Evolutionary conservation across 1,284 basidiomycete species (phyloP), one percentile per base, ranked within the genome.

Genomic region (Cutaneotrichosporon sp.): DNA sequence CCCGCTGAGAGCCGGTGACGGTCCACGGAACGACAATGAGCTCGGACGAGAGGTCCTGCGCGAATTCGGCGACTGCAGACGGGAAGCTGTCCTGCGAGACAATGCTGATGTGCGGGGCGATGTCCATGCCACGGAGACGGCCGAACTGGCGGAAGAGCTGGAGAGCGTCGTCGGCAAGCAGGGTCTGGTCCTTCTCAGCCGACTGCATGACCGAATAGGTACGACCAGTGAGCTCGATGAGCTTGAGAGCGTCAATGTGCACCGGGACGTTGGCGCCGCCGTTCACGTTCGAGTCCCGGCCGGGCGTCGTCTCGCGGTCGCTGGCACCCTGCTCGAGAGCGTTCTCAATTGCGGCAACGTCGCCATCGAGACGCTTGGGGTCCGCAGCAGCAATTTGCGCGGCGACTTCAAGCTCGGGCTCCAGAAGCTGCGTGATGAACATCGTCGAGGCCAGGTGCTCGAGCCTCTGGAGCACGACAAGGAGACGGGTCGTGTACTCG

Each of bases 381-480:
- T 52, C 34, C 26, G 55, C 47, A 89, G 80, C 2, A 85, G 86
- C 87, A 89, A 56, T 90, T 80, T 10, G 86, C 31, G 30, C 26
- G 16, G 51, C 18, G 31, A n/a, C 31, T 5, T 31, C 14, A 5
- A 53, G 55, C 50, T 22, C 38, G 32, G 81, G 79, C 64, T 82
- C 81, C 58, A 85, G 77, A 60, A 85, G 80, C 65, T 84, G 81
- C 18, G 83, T 76, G 63, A 85, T 77, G 53, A 83, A 80, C 83
- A 86, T 85, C 65, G 83, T 79, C 1, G 83, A 80, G 0, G 83
- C 81, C 8, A 99, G 82, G 75, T 97, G 91, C 70, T 95, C 92
- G 65, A 97, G 84, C 77, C 88, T 90, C 77, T 94, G 92, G n/a
- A 99, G 85, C 18, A 98, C 88, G 66, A 97, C 87, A 0, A 90